phyloP scores from a whole-genome alignment of 2,329 filamentous ascomycete species.

The Ophiostoma sp. region DNA sequence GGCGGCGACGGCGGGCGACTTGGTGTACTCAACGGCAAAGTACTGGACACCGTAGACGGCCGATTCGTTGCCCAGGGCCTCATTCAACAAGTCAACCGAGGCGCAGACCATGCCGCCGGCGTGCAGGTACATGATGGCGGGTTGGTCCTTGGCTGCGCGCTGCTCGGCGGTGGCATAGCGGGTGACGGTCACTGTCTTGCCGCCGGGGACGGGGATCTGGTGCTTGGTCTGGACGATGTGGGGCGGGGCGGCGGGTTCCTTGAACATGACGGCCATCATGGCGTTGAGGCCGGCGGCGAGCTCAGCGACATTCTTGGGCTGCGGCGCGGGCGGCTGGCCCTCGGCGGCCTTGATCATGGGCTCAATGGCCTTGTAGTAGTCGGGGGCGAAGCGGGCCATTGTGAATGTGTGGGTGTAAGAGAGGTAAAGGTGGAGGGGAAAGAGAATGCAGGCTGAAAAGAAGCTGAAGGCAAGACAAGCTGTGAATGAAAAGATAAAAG shows the following conservation, averaged over 20 bases:
- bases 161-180: slow-evolving; percentile 29
- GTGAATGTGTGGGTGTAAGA: not conserved
- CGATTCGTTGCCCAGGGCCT: slow-evolving; percentile 28
- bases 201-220: slow-evolving; percentile 23
- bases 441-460: not conserved
- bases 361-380: slow-evolving; percentile 27
- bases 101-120: slow-evolving; percentile 35
- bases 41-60: slow-evolving; percentile 29
- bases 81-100: slow-evolving; percentile 28
- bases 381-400: slow-evolving; percentile 26
- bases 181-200: slow-evolving; percentile 21
- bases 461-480: not conserved
- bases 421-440: not conserved
- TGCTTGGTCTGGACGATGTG: slow-evolving; percentile 23
- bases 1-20: slow-evolving; percentile 51
- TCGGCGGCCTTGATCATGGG: slow-evolving; percentile 21
- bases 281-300: slow-evolving; percentile 8
- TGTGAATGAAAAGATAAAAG: not conserved
- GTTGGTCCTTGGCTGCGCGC: slow-evolving; percentile 13
- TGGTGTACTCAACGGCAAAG: slow-evolving; percentile 48
- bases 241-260: slow-evolving; percentile 8
- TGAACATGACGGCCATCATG: not conserved
- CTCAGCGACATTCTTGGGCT: slow-evolving; percentile 19
- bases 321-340: slow-evolving; percentile 2
- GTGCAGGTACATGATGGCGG: slow-evolving; percentile 33